These are phyloP conservation scores for Knoxia roxburghii DNA, from an alignment of 257 asterid species.

Conservation along the genomic window DNA sequence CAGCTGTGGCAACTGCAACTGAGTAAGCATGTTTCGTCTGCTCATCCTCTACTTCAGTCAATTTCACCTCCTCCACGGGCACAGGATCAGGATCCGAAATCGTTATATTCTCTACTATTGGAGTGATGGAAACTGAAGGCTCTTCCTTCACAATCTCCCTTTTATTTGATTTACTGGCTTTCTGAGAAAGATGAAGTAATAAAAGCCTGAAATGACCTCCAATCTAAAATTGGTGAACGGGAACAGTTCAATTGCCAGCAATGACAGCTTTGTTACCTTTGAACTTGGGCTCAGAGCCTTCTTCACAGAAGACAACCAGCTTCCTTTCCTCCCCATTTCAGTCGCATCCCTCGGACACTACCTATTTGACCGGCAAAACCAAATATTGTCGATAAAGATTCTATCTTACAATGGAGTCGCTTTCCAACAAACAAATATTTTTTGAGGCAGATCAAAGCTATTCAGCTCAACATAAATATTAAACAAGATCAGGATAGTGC, in stretches of 20 bases:
- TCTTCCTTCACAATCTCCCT: constrained; percentile 46
- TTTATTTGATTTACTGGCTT: constrained; percentile 36
- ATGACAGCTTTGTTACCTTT: constrained; percentile 51
- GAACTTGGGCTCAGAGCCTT: constrained; percentile 77
- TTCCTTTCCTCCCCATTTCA: constrained; percentile 77
- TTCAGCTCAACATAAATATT: neutral
- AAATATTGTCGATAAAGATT: constrained; percentile 17
- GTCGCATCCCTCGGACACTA: constrained; percentile 41
- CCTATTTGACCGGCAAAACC: constrained; percentile 23
- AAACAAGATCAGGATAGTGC: neutral
- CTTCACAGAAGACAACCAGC: constrained; percentile 88
- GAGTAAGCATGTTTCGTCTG: constrained; percentile 57
- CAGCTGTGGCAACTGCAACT: constrained; percentile 67
- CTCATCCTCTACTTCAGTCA: constrained; percentile 54
- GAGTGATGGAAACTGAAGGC: constrained; percentile 33
- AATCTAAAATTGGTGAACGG: constrained; percentile 7
- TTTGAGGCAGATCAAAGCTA: neutral
- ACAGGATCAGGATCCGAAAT: constrained; percentile 44
- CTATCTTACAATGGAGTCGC: neutral
- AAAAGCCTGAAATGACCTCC: neutral
- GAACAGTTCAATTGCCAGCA: constrained; percentile 5
- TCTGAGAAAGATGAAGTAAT: constrained; percentile 33
- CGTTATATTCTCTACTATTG: constrained; percentile 33
- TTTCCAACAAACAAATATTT: neutral
- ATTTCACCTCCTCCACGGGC: constrained; percentile 47